These are phyloP conservation scores for Orychophragmus violaceus DNA, from an alignment of 345 rosid genomes.

Conservation along the genomic window DNA sequence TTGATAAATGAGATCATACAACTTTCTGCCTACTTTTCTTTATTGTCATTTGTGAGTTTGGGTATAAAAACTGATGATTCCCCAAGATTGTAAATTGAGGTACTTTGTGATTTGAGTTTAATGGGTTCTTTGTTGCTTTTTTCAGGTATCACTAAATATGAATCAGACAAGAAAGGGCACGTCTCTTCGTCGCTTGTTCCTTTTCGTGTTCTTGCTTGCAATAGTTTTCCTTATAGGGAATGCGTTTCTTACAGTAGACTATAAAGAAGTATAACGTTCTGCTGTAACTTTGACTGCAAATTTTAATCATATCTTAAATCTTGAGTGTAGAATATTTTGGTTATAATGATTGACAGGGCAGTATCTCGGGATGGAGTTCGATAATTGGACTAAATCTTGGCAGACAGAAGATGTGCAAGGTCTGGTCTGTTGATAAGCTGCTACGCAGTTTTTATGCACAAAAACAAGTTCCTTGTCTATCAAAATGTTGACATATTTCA, in stretches of 20 bases:
- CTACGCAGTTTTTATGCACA: neutral
- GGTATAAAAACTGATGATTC: neutral
- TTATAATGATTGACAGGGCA: conserved; percentile 29
- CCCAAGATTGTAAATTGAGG: neutral
- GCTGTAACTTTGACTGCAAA: neutral
- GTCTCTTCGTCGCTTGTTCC: conserved; percentile 33
- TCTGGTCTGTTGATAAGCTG: conserved; percentile 32
- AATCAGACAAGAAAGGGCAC: conserved; percentile 34
- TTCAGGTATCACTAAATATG: conserved; percentile 30
- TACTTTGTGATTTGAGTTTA: neutral
- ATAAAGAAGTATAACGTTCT: conserved; percentile 35
- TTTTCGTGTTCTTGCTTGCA: conserved; percentile 34
- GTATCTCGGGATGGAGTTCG: conserved; percentile 29
- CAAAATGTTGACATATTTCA: neutral
- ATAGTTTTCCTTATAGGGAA: conserved; percentile 42
- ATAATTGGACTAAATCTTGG: conserved; percentile 23
- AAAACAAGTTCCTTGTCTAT: neutral
- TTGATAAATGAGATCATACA: neutral
- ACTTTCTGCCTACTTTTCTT: neutral
- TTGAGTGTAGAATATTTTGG: neutral
- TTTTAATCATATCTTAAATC: neutral
- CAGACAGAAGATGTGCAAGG: conserved; percentile 41
- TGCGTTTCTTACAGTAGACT: conserved; percentile 39
- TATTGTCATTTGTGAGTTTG: neutral
- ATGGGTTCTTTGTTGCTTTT: neutral